Evolutionary conservation across 805 yeast species (phyloP).

Genomic region (Metschnikowia gelsemii): DNA sequence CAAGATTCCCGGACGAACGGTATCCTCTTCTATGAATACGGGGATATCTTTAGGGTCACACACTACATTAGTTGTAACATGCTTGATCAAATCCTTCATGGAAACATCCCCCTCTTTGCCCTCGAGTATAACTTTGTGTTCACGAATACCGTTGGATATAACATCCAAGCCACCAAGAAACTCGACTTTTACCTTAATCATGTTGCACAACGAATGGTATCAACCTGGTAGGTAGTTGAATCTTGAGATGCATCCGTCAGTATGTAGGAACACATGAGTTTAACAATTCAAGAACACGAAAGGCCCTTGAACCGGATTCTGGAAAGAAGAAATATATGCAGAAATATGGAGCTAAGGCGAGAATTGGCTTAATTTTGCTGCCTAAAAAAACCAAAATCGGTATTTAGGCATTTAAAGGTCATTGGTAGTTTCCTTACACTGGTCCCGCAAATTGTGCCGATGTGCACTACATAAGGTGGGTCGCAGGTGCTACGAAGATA

Average conservation of each 20-base stretch:
- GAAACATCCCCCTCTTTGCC: constrained; percentile 44
- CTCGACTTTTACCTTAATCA: constrained; percentile 42
- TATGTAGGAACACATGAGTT: constrained; percentile 3
- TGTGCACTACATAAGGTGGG: no score
- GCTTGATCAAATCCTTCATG: constrained; percentile 53
- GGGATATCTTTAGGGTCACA: constrained; percentile 61
- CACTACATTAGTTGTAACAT: constrained; percentile 54
- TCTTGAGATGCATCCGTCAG: constrained; percentile 4
- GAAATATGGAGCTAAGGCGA: no score
- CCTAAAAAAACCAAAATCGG: no score
- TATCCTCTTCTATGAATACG: constrained; percentile 78
- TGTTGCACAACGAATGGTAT: constrained; percentile 1
- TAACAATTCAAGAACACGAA: no score
- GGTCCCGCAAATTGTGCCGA: no score
- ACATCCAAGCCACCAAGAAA: constrained; percentile 81
- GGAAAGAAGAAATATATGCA: neutral
- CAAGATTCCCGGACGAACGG: constrained; percentile 87
- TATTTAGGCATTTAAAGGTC: no score
- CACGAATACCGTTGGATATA: constrained; percentile 60
- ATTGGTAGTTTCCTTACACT: no score
- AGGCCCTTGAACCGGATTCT: neutral
- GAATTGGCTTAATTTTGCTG: no score
- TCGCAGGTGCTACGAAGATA: no score
- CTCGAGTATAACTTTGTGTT: constrained; percentile 46
- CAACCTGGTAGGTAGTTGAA: neutral